Percentiles rank a stretch among this genome's conserved stretches.
phyloP scores from a whole-genome alignment of 129 eudicot genomes.

The Helichrysum umbraculigerum region DNA sequence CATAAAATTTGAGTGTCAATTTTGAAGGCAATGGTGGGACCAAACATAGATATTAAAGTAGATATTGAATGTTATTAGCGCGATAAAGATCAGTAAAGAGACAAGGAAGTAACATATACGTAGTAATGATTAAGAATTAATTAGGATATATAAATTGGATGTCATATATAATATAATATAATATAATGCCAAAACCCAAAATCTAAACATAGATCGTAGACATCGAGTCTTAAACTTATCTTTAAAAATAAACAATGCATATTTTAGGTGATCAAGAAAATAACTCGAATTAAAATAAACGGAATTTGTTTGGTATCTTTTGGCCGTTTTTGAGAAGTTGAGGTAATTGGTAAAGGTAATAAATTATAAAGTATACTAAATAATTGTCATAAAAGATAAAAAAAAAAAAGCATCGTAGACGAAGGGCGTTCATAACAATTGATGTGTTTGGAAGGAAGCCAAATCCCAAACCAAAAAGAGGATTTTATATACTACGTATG shows the following conservation, averaged over 20 bases:
- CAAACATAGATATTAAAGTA: not conserved
- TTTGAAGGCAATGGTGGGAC: not conserved
- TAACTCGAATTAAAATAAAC: not conserved
- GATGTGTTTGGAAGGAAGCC: constrained; percentile 23
- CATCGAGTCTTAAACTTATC: no score
- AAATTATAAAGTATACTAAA: not conserved
- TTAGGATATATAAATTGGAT: no score
- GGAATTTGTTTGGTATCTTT: not conserved
- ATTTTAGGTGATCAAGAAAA: not conserved
- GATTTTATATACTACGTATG: no score
- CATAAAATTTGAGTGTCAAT: no score
- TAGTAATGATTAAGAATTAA: no score
- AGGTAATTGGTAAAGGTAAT: not conserved
- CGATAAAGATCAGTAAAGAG: no score
- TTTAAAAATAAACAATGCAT: no score
- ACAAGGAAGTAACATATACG: no score
- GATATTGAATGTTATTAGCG: no score
- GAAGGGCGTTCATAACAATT: constrained; percentile 28
- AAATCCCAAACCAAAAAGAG: not conserved
- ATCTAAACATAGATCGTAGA: no score
- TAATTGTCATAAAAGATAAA: not conserved
- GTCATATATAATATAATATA: no score
- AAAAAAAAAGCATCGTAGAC: constrained; percentile 23
- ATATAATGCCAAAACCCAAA: no score
- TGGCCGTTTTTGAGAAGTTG: not conserved